Base-by-base conservation (phyloP, 148 eudicot species). In the Silene latifolia region DNA sequence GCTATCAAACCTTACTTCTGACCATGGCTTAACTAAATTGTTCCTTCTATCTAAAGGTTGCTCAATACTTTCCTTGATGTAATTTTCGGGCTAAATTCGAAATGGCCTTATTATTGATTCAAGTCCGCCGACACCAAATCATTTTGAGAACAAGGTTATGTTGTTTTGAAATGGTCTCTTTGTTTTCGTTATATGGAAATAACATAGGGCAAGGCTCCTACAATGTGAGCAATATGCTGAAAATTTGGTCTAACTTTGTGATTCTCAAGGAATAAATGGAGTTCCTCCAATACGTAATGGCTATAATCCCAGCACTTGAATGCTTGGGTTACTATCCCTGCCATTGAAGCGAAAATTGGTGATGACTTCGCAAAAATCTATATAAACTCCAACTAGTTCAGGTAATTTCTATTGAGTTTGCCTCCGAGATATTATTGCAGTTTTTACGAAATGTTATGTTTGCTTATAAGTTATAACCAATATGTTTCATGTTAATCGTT, bases 291-390 rank as follows among this genome's bases (percentile, higher is more conserved):
- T 93, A 61, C 78, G 88, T 18, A 78, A 72, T 56, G 95, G 92
- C 70, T 88, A 88, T 63, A 93, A 93, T 78, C 98, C 98, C 42
- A 97, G 97, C 65, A 91, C 91, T 72, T 93, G 97, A 97, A 93
- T 93, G 98, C 97, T 93, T 74, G 98, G 82, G 84, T 93, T 72
- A 93, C 89, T 77, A 89, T 86, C 44, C 89, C 94, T 69, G 90
- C 87, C 27, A 78, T 82, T 63, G 98, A 93, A 86, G 90, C 79
- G 71, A 87, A 77, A 74, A 82, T 93, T 69, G 85, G 88, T 46
- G 74, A 73, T 51, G 94, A 91, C 82, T 93, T 93, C 79, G 91
- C 97, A 0, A 78, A 80, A 76, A 82, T 89, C 23, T 91, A 87
- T 82, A 71, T 20, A 80, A 83, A 85, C 53, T 93, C 98, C 63